phyloP scores from a whole-genome alignment of 352 stramenopile genomes.

The Pythium coloratum region DNA sequence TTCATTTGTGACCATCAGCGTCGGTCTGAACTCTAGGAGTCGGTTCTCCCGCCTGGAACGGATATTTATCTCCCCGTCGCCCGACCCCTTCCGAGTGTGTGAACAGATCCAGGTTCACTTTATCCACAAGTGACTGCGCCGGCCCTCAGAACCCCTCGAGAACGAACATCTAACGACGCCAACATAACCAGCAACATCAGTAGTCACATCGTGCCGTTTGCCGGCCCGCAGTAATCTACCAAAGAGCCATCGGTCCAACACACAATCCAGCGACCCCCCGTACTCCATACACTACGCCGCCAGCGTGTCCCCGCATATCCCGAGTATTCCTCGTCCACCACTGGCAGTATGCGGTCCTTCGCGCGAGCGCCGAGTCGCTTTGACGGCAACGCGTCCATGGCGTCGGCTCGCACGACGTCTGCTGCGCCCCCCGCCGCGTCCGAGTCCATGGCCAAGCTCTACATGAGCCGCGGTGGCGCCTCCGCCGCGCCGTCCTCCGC shows the following conservation, averaged over 20 bases:
- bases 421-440: neutral
- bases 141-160: neutral
- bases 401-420: conserved; percentile 6
- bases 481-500: neutral
- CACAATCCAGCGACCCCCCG: neutral
- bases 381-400: conserved; percentile 5
- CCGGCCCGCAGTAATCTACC: neutral
- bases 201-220: neutral
- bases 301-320: neutral
- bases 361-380: neutral
- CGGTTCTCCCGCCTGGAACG: neutral
- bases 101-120: neutral
- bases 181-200: neutral
- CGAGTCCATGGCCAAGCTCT: conserved; percentile 5
- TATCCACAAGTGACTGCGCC: neutral
- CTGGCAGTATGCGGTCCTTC: neutral
- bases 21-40: neutral
- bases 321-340: neutral
- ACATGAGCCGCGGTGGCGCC: neutral
- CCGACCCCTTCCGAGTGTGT: neutral
- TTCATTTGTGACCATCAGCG: neutral
- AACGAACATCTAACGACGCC: neutral
- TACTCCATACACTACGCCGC: neutral
- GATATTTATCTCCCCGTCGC: too few relatives aligned
- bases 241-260: neutral